Conservation (phyloP, 106 monocot species). For the Platanthera guangdongensis region DNA sequence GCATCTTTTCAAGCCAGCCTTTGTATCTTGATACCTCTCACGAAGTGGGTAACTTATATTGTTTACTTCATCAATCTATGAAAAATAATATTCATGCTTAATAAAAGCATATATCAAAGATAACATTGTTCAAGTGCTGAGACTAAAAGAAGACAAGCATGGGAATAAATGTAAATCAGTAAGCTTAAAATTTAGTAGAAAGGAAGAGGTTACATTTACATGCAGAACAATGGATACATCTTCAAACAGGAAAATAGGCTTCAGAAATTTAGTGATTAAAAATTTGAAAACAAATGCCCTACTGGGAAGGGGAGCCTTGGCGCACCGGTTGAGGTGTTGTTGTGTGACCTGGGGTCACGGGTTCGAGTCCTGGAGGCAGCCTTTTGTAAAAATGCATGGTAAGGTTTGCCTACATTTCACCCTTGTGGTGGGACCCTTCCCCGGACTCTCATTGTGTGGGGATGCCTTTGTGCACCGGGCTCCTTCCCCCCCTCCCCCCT, state of each 20-base stretch:
- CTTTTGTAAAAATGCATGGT: too few relatives aligned
- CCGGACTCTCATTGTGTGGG: too few relatives aligned
- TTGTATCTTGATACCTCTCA: conserved; percentile 58
- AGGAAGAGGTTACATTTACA: background rate
- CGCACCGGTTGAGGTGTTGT: too few relatives aligned
- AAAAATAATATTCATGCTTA: background rate
- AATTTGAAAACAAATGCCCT: background rate
- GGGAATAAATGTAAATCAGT: background rate
- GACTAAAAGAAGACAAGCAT: background rate
- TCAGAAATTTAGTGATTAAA: background rate
- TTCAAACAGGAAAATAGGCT: background rate
- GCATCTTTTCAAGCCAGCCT: conserved; percentile 67
- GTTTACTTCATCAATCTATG: conserved; percentile 81
- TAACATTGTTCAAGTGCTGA: background rate
- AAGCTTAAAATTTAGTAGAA: background rate
- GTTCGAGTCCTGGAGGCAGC: too few relatives aligned
- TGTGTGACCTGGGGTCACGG: too few relatives aligned
- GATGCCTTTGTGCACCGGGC: too few relatives aligned
- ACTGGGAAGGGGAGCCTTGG: too few relatives aligned
- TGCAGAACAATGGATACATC: background rate
- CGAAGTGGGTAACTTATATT: conserved; percentile 57
- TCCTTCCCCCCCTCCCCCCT: too few relatives aligned
- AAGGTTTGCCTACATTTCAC: too few relatives aligned
- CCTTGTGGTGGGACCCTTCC: too few relatives aligned
- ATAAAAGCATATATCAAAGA: background rate